phyloP scores from a whole-genome alignment of 305 asterid species.

The Solanum hybrid region DNA sequence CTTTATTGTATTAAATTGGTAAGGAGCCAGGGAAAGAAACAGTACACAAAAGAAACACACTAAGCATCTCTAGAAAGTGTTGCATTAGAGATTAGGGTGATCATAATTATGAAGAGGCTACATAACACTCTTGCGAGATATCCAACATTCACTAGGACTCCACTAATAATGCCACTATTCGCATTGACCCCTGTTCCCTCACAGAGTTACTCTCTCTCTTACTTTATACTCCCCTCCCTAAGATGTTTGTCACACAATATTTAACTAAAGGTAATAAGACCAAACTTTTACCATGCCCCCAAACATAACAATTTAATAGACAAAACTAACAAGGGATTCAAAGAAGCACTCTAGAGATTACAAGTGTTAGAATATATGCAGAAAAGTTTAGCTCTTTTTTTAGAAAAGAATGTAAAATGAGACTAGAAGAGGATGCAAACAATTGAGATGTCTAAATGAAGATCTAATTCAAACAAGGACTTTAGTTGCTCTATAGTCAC shows the following conservation, averaged over 20 bases:
- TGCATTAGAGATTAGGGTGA: neutral
- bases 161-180: slow-evolving; percentile 69
- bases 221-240: neutral
- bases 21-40: no score
- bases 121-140: slow-evolving; percentile 98
- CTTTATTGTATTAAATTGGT: no score
- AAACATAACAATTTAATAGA: neutral
- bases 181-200: slow-evolving; percentile 89
- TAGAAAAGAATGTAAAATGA: neutral
- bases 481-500: neutral
- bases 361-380: no score
- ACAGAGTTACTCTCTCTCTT: slow-evolving; percentile 30
- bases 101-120: slow-evolving; percentile 14
- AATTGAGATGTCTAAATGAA: neutral
- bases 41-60: no score
- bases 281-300: neutral
- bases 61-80: neutral
- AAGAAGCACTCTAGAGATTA: no score
- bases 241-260: neutral
- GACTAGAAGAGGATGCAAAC: neutral
- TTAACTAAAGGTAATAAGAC: neutral
- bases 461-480: neutral
- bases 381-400: no score
- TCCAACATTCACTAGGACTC: slow-evolving; percentile 63
- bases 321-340: no score